A percentile compares a stretch with the other conserved stretches of the same genome.
Conservation (phyloP, 2,329 filamentous ascomycete genomes). For the Colletotrichum destructivum region DNA sequence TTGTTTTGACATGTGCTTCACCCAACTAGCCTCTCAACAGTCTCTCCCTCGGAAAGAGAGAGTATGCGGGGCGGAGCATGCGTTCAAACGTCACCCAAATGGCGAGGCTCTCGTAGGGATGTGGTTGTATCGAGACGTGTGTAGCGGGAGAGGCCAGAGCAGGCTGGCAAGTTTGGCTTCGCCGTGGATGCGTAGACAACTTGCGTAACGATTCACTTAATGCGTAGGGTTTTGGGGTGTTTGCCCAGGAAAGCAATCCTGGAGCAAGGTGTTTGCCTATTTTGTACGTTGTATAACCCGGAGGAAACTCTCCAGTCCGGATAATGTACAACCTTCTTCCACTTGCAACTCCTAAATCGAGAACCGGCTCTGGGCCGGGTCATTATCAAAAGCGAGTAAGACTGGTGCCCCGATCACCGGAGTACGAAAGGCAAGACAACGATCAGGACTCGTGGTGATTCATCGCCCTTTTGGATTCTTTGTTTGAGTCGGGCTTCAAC, state of each 20-base stretch:
- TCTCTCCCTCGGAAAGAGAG: background rate
- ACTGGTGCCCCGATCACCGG: background rate
- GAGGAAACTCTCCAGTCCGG: background rate
- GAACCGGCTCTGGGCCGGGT: background rate
- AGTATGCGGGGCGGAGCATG: conserved; percentile 15
- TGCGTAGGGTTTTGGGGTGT: no score
- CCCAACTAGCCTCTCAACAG: background rate
- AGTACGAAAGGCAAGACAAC: background rate
- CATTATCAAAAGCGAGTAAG: background rate
- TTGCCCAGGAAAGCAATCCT: background rate
- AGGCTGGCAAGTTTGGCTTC: background rate
- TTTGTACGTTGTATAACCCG: background rate
- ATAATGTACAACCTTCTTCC: no score
- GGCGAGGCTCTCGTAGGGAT: background rate
- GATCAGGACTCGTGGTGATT: background rate
- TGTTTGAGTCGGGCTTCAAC: background rate
- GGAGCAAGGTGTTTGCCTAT: background rate
- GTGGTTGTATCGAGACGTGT: background rate
- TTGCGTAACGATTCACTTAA: background rate
- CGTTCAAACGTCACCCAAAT: background rate
- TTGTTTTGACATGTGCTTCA: conserved; percentile 26
- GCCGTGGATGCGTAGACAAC: background rate
- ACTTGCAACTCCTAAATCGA: background rate
- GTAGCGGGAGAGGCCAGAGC: background rate
- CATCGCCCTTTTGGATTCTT: conserved; percentile 12